Evolutionary conservation across 1,284 basidiomycete genomes (phyloP).

Genomic region (Grifola frondosa): DNA sequence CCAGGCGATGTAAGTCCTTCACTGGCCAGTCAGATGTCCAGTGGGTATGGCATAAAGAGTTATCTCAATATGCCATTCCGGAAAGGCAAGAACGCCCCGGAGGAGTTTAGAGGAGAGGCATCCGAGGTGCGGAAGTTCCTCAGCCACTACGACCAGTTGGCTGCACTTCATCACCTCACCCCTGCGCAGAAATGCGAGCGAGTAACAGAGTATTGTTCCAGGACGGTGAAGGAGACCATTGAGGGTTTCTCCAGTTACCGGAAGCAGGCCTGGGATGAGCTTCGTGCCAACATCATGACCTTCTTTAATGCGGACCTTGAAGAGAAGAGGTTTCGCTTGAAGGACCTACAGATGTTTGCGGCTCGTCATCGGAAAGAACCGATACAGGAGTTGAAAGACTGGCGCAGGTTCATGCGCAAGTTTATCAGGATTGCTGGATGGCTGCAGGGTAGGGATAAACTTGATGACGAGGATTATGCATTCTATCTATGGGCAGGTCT

Average conservation of each 20-base stretch:
- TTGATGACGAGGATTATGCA: background rate
- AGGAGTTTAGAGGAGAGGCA: conserved; percentile 2
- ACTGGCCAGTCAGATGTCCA: no score
- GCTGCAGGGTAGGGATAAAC: background rate
- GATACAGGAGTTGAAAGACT: conserved; percentile 1
- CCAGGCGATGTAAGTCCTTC: no score
- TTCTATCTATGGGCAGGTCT: conserved; percentile 1
- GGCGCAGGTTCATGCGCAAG: background rate
- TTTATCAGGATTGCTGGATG: conserved; percentile 3
- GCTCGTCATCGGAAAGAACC: background rate
- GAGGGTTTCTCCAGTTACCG: conserved; percentile 1
- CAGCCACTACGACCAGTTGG: conserved; percentile 1
- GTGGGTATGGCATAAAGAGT: no score
- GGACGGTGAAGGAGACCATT: conserved; percentile 1
- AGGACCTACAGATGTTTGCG: conserved; percentile 1
- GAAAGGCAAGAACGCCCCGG: no score
- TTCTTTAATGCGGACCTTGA: conserved; percentile 7
- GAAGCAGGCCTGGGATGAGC: background rate
- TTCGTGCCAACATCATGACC: background rate
- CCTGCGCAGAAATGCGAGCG: conserved; percentile 2
- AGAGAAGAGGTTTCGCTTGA: background rate
- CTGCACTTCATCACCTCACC: conserved; percentile 1
- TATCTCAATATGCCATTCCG: no score
- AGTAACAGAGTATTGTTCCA: conserved; percentile 1
- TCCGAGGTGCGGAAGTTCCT: conserved; percentile 1